phyloP scores from a whole-genome alignment of 257 asterid species.

The Capsicum rhomboideum region DNA sequence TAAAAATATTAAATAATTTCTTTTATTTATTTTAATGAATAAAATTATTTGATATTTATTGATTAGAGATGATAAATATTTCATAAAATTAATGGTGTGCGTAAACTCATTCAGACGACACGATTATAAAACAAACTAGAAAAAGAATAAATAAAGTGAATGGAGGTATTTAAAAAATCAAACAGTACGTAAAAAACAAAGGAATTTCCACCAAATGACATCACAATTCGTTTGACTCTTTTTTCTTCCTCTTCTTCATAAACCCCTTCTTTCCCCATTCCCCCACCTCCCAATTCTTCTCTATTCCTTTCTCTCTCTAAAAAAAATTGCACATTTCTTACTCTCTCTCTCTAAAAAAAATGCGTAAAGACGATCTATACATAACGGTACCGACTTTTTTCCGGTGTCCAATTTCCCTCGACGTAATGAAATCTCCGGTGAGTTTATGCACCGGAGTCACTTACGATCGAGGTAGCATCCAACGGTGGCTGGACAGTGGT shows the following conservation, averaged over 20 bases:
- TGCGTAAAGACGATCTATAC: slow-evolving; percentile 51
- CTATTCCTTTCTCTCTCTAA: slow-evolving; percentile 1
- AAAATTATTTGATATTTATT: no score
- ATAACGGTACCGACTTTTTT: slow-evolving; percentile 52
- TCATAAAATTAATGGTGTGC: no score
- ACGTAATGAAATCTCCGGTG: slow-evolving; percentile 81
- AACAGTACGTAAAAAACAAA: neutral
- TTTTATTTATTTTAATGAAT: no score
- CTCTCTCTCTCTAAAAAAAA: slow-evolving; percentile 17
- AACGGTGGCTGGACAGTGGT: slow-evolving; percentile 80
- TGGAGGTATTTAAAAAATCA: slow-evolving; percentile 4
- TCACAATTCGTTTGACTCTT: slow-evolving; percentile 42
- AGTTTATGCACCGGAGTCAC: slow-evolving; percentile 86
- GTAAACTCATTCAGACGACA: no score
- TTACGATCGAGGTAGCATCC: slow-evolving; percentile 72
- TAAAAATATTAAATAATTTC: no score
- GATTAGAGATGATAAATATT: no score
- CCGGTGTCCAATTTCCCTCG: slow-evolving; percentile 77
- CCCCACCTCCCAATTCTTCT: neutral
- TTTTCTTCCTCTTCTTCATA: slow-evolving; percentile 9
- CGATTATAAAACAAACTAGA: neutral
- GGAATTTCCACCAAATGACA: slow-evolving; percentile 16
- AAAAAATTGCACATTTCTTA: neutral
- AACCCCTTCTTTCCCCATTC: neutral
- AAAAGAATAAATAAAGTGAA: neutral